Evolutionary conservation across 108 stramenopile species (phyloP).

Genomic region (Stephanodiscus triporus): DNA sequence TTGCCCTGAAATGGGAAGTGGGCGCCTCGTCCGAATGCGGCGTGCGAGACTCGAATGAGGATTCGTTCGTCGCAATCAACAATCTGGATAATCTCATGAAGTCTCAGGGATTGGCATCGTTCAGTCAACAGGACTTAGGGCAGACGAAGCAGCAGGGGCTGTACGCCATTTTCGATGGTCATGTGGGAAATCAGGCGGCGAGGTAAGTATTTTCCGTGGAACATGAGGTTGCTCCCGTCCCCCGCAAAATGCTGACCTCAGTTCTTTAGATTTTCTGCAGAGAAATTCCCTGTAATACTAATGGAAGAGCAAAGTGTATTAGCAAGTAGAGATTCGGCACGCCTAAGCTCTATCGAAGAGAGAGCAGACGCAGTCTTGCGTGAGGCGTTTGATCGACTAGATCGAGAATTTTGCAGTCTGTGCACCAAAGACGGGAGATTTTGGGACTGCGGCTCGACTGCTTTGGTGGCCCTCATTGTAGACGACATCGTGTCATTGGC

Average conservation of each 20-base stretch:
- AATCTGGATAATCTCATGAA: slow-evolving; percentile 54
- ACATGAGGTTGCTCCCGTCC: background rate
- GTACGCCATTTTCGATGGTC: slow-evolving; percentile 87
- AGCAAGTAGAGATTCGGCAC: slow-evolving; percentile 34
- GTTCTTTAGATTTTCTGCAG: slow-evolving; percentile 44
- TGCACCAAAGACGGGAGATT: slow-evolving; percentile 70
- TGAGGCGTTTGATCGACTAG: slow-evolving; percentile 62
- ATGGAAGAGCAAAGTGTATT: slow-evolving; percentile 52
- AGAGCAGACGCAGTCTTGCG: slow-evolving; percentile 48
- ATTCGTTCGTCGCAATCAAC: slow-evolving; percentile 66
- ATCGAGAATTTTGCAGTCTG: slow-evolving; percentile 70
- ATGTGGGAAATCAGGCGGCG: slow-evolving; percentile 81
- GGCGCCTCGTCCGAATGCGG: slow-evolving; percentile 85
- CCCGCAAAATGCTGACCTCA: background rate
- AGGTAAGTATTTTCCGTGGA: slow-evolving; percentile 45
- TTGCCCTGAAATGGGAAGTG: slow-evolving; percentile 62
- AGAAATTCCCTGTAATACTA: slow-evolving; percentile 57
- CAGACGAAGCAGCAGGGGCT: slow-evolving; percentile 55
- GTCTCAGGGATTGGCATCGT: slow-evolving; percentile 37
- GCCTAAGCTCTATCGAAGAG: slow-evolving; percentile 33
- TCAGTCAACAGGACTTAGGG: slow-evolving; percentile 27
- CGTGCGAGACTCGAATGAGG: slow-evolving; percentile 72
- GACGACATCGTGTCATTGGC: slow-evolving; percentile 66
- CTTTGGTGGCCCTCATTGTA: slow-evolving; percentile 64
- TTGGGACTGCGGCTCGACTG: slow-evolving; percentile 86